These are phyloP conservation scores for Diaporthe sp. DNA, from an alignment of 2,329 filamentous ascomycete species.

Conservation along the genomic window DNA sequence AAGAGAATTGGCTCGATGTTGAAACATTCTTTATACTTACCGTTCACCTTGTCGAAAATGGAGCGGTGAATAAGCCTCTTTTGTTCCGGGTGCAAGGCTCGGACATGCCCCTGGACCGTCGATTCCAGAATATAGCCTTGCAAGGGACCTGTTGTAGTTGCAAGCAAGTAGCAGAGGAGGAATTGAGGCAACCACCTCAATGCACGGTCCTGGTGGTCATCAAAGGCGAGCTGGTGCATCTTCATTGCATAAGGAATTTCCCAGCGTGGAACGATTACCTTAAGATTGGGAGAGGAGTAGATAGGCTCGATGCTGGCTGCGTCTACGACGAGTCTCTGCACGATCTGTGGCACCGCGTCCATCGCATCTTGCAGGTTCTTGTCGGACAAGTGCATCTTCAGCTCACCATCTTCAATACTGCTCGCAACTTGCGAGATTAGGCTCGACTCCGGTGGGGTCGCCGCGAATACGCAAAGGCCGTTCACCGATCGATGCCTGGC, in stretches of 20 bases:
- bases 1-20: not conserved
- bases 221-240: not conserved
- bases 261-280: not conserved
- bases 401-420: not conserved
- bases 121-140: not conserved
- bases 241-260: not conserved
- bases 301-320: not conserved
- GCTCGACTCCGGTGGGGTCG: not conserved
- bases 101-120: not conserved
- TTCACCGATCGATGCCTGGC: not conserved
- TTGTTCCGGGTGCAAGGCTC: not conserved
- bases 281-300: not conserved
- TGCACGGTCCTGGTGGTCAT: not conserved
- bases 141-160: not conserved
- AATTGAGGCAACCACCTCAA: not conserved
- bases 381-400: not conserved
- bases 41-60: not conserved
- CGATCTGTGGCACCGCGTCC: not conserved
- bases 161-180: not conserved
- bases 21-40: not conserved
- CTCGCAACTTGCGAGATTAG: not conserved
- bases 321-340: not conserved
- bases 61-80: not conserved
- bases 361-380: not conserved
- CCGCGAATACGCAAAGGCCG: not conserved